phyloP scores from a whole-genome alignment of 2,329 filamentous ascomycete genomes.

The Aspergillus carbonarius region DNA sequence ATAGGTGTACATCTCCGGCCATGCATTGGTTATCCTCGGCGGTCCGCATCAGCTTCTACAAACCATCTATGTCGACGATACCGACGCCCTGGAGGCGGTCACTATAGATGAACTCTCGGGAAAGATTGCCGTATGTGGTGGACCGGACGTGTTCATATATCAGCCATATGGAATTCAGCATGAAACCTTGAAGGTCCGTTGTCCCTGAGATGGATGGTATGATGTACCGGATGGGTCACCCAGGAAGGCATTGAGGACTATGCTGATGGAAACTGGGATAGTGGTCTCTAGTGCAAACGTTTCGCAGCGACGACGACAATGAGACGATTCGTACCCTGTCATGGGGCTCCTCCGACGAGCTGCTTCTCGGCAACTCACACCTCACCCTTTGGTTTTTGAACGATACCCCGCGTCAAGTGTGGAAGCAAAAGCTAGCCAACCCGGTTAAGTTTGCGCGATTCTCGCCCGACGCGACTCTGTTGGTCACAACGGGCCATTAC shows the following conservation, averaged over 20 bases:
- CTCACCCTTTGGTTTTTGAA: conserved; percentile 68
- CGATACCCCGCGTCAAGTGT: conserved; percentile 54
- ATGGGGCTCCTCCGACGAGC: conserved; percentile 83
- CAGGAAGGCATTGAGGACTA: conserved; percentile 4
- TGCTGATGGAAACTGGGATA: conserved; percentile 29
- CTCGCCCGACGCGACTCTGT: conserved; percentile 82
- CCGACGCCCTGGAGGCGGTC: conserved; percentile 69
- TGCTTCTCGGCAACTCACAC: conserved; percentile 70
- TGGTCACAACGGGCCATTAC: conserved; percentile 75
- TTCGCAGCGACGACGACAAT: conserved; percentile 46
- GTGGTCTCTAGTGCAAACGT: conserved; percentile 60
- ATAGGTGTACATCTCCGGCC: conserved; percentile 86
- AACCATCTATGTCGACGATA: conserved; percentile 83
- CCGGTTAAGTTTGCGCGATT: conserved; percentile 72
- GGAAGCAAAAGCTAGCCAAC: conserved; percentile 73
- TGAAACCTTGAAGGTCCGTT: conserved; percentile 68
- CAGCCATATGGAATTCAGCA: conserved; percentile 69
- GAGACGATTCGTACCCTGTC: conserved; percentile 63
- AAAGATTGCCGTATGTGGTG: conserved; percentile 77
- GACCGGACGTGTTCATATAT: conserved; percentile 70
- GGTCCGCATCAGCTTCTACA: conserved; percentile 75
- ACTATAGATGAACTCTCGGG: conserved; percentile 78
- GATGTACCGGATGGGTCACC: background rate
- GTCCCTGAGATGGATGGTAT: conserved; percentile 12
- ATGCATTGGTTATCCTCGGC: conserved; percentile 78